Percentiles rank a stretch among this genome's conserved stretches.
Conservation (phyloP, 140 eudicot genomes). For the Stevia rebaudiana region DNA sequence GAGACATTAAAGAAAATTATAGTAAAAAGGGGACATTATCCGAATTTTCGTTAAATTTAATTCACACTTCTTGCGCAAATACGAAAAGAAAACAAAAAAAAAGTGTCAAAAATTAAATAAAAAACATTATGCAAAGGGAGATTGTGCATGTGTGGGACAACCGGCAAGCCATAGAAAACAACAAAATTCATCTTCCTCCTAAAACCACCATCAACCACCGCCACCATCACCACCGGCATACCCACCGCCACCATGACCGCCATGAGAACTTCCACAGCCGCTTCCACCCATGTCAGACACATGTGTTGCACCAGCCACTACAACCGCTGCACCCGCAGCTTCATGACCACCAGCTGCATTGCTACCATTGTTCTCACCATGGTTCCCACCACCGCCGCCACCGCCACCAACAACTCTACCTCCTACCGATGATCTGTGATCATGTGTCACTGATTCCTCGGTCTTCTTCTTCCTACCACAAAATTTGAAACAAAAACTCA, state of each 20-base stretch:
- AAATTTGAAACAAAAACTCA: constrained; percentile 19
- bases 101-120: background rate
- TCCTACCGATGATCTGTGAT: constrained; percentile 10
- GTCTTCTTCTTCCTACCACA: constrained; percentile 25
- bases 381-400: constrained; percentile 16
- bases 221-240: constrained; percentile 24
- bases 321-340: constrained; percentile 18
- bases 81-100: background rate
- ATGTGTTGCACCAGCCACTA: constrained; percentile 14
- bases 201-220: background rate
- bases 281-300: constrained; percentile 22
- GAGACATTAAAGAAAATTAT: no score
- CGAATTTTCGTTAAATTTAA: no score
- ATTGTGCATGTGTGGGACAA: background rate
- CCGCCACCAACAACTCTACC: constrained; percentile 19
- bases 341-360: constrained; percentile 19
- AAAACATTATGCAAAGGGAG: background rate
- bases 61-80: background rate
- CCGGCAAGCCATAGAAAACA: background rate
- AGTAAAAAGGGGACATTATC: no score
- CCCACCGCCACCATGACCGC: constrained; percentile 22
- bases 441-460: constrained; percentile 16
- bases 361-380: background rate
- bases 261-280: constrained; percentile 31
- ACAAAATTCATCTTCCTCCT: background rate